phyloP scores from a whole-genome alignment of 1,139 yeast genomes.

The Yamadazyma spencermartinsiae region DNA sequence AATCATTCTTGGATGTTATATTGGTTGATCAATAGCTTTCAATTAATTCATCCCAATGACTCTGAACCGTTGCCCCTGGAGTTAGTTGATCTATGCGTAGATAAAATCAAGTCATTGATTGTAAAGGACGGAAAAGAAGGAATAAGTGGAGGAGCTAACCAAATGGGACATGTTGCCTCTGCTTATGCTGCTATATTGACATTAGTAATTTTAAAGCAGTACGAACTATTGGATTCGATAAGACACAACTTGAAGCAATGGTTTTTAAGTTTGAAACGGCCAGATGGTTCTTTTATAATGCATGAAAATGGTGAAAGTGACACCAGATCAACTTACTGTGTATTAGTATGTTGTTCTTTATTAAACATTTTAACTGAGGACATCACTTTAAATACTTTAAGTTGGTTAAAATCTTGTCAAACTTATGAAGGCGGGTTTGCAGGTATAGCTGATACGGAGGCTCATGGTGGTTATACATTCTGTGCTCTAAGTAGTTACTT shows the following conservation, averaged over 20 bases:
- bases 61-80: conserved; percentile 7
- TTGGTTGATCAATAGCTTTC: conserved; percentile 69
- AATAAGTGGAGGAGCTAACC: conserved; percentile 82
- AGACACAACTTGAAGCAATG: conserved; percentile 53
- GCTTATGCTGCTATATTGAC: conserved; percentile 77
- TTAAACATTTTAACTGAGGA: conserved; percentile 65
- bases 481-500: conserved; percentile 81
- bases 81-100: conserved; percentile 13
- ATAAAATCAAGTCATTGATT: conserved; percentile 24
- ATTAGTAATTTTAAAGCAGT: conserved; percentile 55
- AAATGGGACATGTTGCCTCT: conserved; percentile 81
- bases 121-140: conserved; percentile 56
- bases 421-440: conserved; percentile 96
- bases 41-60: conserved; percentile 4
- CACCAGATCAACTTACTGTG: conserved; percentile 86
- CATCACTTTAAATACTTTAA: conserved; percentile 50
- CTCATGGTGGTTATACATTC: conserved; percentile 96
- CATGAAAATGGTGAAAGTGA: conserved; percentile 82
- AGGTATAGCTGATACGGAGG: conserved; percentile 79
- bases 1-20: conserved; percentile 89
- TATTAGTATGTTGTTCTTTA: conserved; percentile 69
- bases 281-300: conserved; percentile 76
- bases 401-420: conserved; percentile 74
- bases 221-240: conserved; percentile 26
- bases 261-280: conserved; percentile 63